phyloP scores from a whole-genome alignment of 371 early-diverging fungal genomes.

The Rozella allomycis region DNA sequence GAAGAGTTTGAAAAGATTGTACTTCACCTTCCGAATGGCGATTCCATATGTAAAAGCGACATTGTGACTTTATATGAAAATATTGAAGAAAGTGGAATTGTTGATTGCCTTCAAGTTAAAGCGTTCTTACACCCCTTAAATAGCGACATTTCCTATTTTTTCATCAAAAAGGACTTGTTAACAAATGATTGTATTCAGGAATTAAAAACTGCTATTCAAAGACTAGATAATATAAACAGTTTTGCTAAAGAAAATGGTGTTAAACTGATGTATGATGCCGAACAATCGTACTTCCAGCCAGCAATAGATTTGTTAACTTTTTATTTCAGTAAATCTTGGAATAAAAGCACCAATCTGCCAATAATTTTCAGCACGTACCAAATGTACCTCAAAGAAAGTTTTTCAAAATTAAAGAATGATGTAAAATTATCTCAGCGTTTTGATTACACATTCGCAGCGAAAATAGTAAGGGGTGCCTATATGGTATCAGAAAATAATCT shows the following conservation, averaged over 20 bases:
- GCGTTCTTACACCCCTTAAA: too few relatives aligned
- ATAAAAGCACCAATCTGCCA: slow-evolving; percentile 17
- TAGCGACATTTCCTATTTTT: too few relatives aligned
- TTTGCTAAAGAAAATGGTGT: slow-evolving; percentile 13
- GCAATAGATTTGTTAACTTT: slow-evolving; percentile 57
- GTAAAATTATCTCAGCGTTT: slow-evolving; percentile 37
- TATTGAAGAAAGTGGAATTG: too few relatives aligned
- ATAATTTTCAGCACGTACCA: slow-evolving; percentile 81
- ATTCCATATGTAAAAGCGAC: too few relatives aligned
- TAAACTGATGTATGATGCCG: slow-evolving; percentile 76
- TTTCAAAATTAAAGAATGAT: slow-evolving; percentile 41
- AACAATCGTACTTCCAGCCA: slow-evolving; percentile 79
- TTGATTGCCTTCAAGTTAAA: too few relatives aligned
- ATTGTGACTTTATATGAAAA: too few relatives aligned
- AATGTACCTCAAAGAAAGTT: slow-evolving; percentile 66
- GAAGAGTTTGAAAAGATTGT: too few relatives aligned
- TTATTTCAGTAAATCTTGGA: slow-evolving; percentile 38
- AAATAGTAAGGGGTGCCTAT: slow-evolving; percentile 84
- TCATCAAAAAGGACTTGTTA: too few relatives aligned
- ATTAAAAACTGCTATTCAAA: too few relatives aligned
- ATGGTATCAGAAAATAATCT: slow-evolving; percentile 69
- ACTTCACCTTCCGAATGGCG: too few relatives aligned
- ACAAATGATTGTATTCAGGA: too few relatives aligned
- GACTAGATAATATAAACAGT: too few relatives aligned
- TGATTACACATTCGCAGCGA: slow-evolving; percentile 59